Conservation (phyloP, 441 rosid species). For the Manihot esculenta region DNA sequence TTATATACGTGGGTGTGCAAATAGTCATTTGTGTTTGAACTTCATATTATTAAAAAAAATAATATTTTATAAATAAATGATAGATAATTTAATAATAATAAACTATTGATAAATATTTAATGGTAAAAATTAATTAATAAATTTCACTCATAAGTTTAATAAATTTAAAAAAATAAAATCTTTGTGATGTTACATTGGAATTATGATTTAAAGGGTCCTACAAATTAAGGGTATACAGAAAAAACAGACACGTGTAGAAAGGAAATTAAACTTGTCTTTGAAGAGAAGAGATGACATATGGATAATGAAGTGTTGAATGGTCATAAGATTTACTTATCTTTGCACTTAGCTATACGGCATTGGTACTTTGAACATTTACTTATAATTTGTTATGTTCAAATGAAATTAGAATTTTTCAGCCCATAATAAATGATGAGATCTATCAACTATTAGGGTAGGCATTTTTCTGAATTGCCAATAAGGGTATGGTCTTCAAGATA, state of each 20-base stretch:
- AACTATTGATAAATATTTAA: no score
- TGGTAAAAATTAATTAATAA: no score
- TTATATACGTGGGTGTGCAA: no score
- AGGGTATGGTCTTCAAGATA: not conserved
- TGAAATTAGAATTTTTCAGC: slow-evolving; percentile 8
- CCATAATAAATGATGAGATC: slow-evolving; percentile 3
- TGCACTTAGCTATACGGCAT: slow-evolving; percentile 36
- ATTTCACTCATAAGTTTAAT: no score
- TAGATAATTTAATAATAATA: no score
- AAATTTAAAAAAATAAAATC: no score
- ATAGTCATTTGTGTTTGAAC: no score
- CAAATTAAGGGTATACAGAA: not conserved
- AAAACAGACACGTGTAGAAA: no score
- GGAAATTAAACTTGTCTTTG: not conserved
- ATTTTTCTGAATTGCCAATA: not conserved
- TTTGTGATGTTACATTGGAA: not conserved
- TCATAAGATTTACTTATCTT: not conserved
- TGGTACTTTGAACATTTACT: slow-evolving; percentile 10
- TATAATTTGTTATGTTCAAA: no score
- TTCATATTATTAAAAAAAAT: no score
- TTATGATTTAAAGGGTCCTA: slow-evolving; percentile 8
- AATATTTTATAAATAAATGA: no score
- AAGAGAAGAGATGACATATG: not conserved
- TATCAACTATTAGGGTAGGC: no score
- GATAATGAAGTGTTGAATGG: slow-evolving; percentile 24